Conservation (phyloP, 805 yeast genomes). For the Vanderwaltozyma verrucispora region DNA sequence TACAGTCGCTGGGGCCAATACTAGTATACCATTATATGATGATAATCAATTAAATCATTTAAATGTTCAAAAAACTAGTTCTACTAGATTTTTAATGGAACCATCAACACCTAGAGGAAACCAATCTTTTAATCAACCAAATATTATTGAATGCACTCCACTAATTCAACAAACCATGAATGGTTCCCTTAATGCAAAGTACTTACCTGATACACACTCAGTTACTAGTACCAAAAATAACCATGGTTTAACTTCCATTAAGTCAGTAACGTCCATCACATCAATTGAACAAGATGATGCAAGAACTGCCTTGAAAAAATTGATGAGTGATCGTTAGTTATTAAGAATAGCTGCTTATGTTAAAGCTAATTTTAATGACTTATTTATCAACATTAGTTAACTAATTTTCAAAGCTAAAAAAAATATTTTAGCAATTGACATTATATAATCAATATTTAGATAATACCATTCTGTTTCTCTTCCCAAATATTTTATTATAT, state of each 20-base stretch:
- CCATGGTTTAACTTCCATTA: neutral
- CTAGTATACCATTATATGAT: neutral
- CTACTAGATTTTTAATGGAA: conserved; percentile 4
- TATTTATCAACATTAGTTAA: no score
- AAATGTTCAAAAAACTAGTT: neutral
- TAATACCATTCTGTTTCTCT: no score
- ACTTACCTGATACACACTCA: conserved; percentile 6
- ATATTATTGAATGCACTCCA: conserved; percentile 24
- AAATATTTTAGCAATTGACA: no score
- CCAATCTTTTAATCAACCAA: conserved; percentile 8
- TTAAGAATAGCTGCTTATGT: no score
- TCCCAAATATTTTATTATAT: no score
- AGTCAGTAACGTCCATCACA: neutral
- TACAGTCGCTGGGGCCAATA: no score
- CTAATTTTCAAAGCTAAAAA: no score
- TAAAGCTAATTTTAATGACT: no score
- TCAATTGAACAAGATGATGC: conserved; percentile 22
- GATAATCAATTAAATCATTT: no score
- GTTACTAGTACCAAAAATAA: conserved; percentile 2
- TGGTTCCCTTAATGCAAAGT: conserved; percentile 18
- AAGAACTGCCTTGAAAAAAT: conserved; percentile 20
- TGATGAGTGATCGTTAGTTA: conserved; percentile 14
- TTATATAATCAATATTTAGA: no score
- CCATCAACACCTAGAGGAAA: conserved; percentile 11
- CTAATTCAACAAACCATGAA: conserved; percentile 27